Evolutionary conservation across 768 basidiomycete species (phyloP).

Genomic region (Boletales sp.): DNA sequence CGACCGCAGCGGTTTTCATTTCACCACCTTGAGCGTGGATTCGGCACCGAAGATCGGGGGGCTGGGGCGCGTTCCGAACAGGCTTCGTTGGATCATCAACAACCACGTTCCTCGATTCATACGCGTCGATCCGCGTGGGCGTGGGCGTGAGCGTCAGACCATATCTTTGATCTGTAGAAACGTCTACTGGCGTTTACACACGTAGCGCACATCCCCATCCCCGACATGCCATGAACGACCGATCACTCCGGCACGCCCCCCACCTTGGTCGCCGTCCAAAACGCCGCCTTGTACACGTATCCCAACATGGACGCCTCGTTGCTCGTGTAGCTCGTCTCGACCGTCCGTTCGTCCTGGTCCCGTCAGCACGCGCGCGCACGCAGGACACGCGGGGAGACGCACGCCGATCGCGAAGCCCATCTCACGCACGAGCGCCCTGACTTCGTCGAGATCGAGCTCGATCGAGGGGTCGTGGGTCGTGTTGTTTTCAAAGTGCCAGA

Average conservation of each 20-base stretch:
- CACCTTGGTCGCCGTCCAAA: conserved; percentile 71
- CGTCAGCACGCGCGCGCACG: background rate
- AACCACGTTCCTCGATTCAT: too few relatives aligned
- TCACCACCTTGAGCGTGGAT: too few relatives aligned
- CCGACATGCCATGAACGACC: background rate
- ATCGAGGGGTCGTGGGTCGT: conserved; percentile 74
- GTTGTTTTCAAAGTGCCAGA: conserved; percentile 99
- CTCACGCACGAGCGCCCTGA: conserved; percentile 65
- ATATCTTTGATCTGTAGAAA: too few relatives aligned
- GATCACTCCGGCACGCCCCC: background rate
- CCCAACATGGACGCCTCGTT: conserved; percentile 78
- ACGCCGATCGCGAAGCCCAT: conserved; percentile 86
- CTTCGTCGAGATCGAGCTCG: conserved; percentile 86
- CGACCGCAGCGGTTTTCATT: too few relatives aligned
- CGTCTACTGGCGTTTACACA: too few relatives aligned
- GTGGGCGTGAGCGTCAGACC: too few relatives aligned
- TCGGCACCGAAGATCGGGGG: too few relatives aligned
- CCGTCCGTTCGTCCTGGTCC: conserved; percentile 69
- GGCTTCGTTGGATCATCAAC: too few relatives aligned
- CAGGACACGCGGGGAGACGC: conserved; percentile 22
- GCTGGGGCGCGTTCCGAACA: too few relatives aligned
- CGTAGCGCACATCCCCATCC: too few relatives aligned
- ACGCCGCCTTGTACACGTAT: conserved; percentile 80
- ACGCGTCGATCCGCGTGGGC: too few relatives aligned
- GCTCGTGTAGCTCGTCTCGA: conserved; percentile 84